Evolutionary conservation across 2,329 filamentous ascomycete species (phyloP), one percentile per base, ranked within the genome.

Genomic region (Fusarium brachygibbosum): DNA sequence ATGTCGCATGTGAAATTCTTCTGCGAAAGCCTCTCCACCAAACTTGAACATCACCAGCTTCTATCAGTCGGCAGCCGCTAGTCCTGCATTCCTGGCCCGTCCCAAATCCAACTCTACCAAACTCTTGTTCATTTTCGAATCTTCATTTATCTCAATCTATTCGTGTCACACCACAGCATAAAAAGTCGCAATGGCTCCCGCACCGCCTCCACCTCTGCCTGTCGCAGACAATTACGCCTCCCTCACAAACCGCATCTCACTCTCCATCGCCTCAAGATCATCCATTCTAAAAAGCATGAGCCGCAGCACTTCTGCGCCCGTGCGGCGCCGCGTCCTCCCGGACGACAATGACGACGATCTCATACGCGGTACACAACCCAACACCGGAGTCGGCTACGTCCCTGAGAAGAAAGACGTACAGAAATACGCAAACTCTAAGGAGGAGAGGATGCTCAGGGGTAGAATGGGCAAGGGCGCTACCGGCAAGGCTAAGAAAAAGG

Each of bases 351-450:
- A 76, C 19, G 72, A 76, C 25, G 75, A 78, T 53, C 50, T 77
- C 31, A 65, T 70, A 11, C 66, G 66, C 6, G 50, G 44, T 34
- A 35, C 68, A 29, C 67, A 69, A 37, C 75, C 76, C 37, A 83
- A 82, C 70, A 77, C 79, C 25, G 83, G 83, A 35, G 69, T 84
- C 12, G 83, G 83, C 11, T 83, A 80, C 71, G 72, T 76, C 12
- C 70, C 78, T 4, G 68, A 76, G 9, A 57, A 53, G 9, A 74
- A 72, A 17, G 53, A 71, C 28, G 55, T 71, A 12, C 58, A 71
- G 37, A 71, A 69, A 29, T 67, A 73, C 32, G 72, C 70, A 16
- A 69, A 74, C 54, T 57, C 68, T 3, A 72, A 71, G 25, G 70
- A 74, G 52, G 75, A 78, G 57, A 74, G 71, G 51, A 71, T 77